Base-by-base conservation (phyloP, 2,329 filamentous ascomycete species). In the Tolypocladium ophioglossoides region DNA sequence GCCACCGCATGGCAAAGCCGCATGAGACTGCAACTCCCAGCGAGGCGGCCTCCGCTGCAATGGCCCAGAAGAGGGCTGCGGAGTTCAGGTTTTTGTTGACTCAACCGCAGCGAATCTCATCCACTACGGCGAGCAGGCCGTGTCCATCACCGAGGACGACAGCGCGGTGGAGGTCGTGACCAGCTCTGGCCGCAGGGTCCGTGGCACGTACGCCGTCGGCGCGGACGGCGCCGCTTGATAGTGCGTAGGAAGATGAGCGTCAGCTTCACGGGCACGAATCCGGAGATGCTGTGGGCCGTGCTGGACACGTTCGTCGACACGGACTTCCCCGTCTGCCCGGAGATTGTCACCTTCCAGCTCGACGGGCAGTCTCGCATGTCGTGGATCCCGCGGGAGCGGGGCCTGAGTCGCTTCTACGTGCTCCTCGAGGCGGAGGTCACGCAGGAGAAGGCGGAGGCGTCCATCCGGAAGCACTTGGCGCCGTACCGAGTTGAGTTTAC, bases 111-210 rank as follows among this genome's bases (percentile, higher is more conserved):
- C n/a, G n/a, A n/a, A n/a, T n/a, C n/a, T n/a, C 0, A 63, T 77
- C 6, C 60, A 64, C 49, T 75, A 75, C 55, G 61, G 64, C 18
- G 72, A 75, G 44, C 65, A 65, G 2, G 73, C 72, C 3, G 57
- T 59, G 0, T 63, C 58, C 2, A 64, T 90, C 78, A 1, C 82
- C 78, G 46, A 90, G 70, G 47, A 86, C 74, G 14, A 78, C 68
- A 40, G 84, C 69, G 4, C 75, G 71, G 54, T 74, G 64, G 11
- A 71, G 62, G 30, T 72, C 56, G 59, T 56, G 8, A 73, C 71
- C 1, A 56, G 57, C 5, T 61, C 62, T 0, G 70, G 69, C 1
- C 66, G 65, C 27, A 65, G 38, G 2, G 57, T 74, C 3, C 62
- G 59, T 32, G 68, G 66, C 56, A 65, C 62, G 24, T 82, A 77